Evolutionary conservation across 352 stramenopile species (phyloP).

Genomic region (Pythium insidiosum): DNA sequence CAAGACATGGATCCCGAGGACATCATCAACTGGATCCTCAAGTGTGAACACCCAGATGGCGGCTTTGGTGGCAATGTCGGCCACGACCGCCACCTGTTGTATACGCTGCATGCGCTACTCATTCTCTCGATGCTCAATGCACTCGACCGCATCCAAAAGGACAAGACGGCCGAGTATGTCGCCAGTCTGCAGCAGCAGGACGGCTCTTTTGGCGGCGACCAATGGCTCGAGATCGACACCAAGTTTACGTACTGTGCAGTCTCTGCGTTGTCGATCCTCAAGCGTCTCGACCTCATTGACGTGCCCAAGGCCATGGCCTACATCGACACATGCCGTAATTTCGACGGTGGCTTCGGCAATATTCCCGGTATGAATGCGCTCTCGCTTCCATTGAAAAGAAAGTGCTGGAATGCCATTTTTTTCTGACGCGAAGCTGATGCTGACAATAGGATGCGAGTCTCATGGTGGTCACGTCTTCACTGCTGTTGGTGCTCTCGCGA

Average conservation of each 20-base stretch:
- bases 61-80: slow-evolving; percentile 95
- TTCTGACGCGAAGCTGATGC: neutral
- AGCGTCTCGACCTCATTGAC: slow-evolving; percentile 81
- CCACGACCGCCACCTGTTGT: slow-evolving; percentile 97
- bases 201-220: slow-evolving; percentile 96
- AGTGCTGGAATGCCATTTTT: too few species aligned
- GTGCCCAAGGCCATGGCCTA: slow-evolving; percentile 88
- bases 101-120: slow-evolving; percentile 97
- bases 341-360: slow-evolving; percentile 91
- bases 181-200: slow-evolving; percentile 92
- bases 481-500: slow-evolving; percentile 93
- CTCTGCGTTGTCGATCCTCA: slow-evolving; percentile 91
- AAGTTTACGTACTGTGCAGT: slow-evolving; percentile 99
- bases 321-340: slow-evolving; percentile 95
- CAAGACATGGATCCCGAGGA: slow-evolving; percentile 73
- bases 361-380: slow-evolving; percentile 35
- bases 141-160: slow-evolving; percentile 71
- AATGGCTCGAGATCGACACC: slow-evolving; percentile 98
- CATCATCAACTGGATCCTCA: slow-evolving; percentile 94
- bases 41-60: slow-evolving; percentile 88
- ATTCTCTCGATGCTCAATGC: slow-evolving; percentile 93
- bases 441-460: slow-evolving; percentile 91
- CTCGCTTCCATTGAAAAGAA: neutral
- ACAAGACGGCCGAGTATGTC: slow-evolving; percentile 83
- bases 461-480: slow-evolving; percentile 98